These are phyloP conservation scores for Rheum nobile DNA, from an alignment of 148 eudicot genomes.

Conservation along the genomic window DNA sequence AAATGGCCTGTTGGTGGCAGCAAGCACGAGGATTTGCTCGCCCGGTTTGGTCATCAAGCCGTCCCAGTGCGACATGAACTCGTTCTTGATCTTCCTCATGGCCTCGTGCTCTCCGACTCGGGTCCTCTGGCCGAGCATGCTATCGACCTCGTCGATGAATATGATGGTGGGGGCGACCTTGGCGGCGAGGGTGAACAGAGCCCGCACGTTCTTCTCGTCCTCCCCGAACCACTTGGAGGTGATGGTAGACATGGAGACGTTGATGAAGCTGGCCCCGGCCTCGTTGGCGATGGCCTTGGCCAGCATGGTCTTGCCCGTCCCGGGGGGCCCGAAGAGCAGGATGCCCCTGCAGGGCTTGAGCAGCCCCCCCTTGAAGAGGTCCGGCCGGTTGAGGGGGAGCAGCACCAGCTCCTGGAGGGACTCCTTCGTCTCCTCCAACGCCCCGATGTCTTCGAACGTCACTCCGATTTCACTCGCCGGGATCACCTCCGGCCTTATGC, in stretches of 20 bases:
- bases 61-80: conserved; percentile 97
- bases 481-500: conserved; percentile 89
- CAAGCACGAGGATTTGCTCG: conserved; percentile 5
- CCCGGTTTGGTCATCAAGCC: conserved; percentile 7
- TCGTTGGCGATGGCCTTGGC: conserved; percentile 95
- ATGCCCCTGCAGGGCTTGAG: conserved; percentile 91
- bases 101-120: conserved; percentile 97
- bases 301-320: conserved; percentile 91
- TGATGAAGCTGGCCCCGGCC: conserved; percentile 93
- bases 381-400: conserved; percentile 83
- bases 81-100: conserved; percentile 89
- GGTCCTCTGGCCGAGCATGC: conserved; percentile 95
- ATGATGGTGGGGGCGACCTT: conserved; percentile 5
- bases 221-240: conserved; percentile 33
- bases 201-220: conserved; percentile 6
- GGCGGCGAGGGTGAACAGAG: not conserved
- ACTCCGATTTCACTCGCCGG: conserved; percentile 79
- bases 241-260: conserved; percentile 92
- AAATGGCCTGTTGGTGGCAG: conserved; percentile 8
- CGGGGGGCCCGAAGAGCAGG: conserved; percentile 82
- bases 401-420: conserved; percentile 86
- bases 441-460: conserved; percentile 71
- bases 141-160: conserved; percentile 44
- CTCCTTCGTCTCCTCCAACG: conserved; percentile 74
- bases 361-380: conserved; percentile 85